Evolutionary conservation across 2,329 filamentous ascomycete species (phyloP).

Genomic region (Penicillium italicum): DNA sequence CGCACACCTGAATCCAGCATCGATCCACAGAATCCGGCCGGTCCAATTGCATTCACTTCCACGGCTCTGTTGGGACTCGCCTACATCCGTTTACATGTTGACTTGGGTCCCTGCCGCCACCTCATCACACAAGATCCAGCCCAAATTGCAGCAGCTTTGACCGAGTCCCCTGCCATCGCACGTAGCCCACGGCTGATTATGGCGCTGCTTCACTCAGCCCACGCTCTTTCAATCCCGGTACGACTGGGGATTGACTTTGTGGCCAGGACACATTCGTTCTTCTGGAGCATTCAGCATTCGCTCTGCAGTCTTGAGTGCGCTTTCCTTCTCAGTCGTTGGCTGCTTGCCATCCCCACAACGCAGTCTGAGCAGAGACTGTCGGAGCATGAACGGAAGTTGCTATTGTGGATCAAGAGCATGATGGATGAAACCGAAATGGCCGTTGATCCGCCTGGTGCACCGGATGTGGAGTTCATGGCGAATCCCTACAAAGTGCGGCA

Average conservation of each 20-base stretch:
- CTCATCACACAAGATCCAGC: constrained; percentile 48
- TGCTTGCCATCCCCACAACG: constrained; percentile 44
- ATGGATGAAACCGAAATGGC: constrained; percentile 50
- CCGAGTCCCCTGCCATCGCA: constrained; percentile 42
- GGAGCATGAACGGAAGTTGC: constrained; percentile 47
- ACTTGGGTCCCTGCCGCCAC: constrained; percentile 46
- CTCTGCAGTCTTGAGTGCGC: constrained; percentile 54
- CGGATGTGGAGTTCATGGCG: constrained; percentile 43
- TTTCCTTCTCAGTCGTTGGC: constrained; percentile 47
- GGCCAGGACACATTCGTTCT: constrained; percentile 51
- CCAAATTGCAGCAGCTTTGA: constrained; percentile 47
- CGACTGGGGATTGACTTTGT: constrained; percentile 53
- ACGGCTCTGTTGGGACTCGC: constrained; percentile 48
- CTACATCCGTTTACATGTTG: constrained; percentile 48
- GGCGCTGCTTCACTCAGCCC: constrained; percentile 52
- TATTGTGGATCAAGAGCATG: constrained; percentile 49
- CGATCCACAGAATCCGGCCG: constrained; percentile 52
- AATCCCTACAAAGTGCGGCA: constrained; percentile 44
- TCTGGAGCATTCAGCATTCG: constrained; percentile 56
- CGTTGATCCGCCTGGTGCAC: constrained; percentile 36
- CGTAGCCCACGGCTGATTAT: constrained; percentile 48
- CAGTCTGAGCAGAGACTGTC: constrained; percentile 44
- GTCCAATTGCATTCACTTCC: constrained; percentile 53
- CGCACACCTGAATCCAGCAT: constrained; percentile 52
- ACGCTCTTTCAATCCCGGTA: constrained; percentile 54